Conservation (phyloP, 2,329 filamentous ascomycete genomes). For the Akanthomyces dipterigenus region DNA sequence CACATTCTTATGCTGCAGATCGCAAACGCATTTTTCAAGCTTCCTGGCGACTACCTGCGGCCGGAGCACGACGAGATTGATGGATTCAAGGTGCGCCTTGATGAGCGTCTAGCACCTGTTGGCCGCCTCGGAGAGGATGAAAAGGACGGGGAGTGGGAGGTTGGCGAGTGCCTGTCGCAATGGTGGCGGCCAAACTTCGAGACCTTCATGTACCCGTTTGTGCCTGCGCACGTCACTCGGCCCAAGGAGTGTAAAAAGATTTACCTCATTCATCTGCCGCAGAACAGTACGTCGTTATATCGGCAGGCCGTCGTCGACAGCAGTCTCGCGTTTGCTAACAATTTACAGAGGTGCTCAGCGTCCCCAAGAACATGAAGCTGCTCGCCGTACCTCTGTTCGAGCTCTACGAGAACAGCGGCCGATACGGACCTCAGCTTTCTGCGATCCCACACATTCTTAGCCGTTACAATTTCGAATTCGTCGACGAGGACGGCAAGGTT, state of each 20-base stretch:
- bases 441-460: constrained; percentile 94
- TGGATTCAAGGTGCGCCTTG: constrained; percentile 89
- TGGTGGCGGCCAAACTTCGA: constrained; percentile 99
- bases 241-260: constrained; percentile 99
- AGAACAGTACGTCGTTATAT: constrained; percentile 62
- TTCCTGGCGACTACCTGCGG: constrained; percentile 90
- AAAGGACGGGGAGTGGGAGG: constrained; percentile 80
- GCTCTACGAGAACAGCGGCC: constrained; percentile 91
- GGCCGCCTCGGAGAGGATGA: constrained; percentile 79
- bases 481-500: constrained; percentile 85
- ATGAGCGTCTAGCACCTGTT: constrained; percentile 90
- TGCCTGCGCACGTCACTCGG: constrained; percentile 89
- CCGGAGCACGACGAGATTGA: constrained; percentile 85
- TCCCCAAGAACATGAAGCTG: constrained; percentile 99
- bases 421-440: constrained; percentile 92
- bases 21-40: constrained; percentile 98
- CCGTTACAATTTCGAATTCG: constrained; percentile 94
- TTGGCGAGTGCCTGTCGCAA: constrained; percentile 90
- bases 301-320: not conserved
- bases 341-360: constrained; percentile 74
- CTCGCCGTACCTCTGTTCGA: constrained; percentile 95
- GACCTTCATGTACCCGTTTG: constrained; percentile 99
- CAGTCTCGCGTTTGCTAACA: constrained; percentile 5
- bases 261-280: constrained; percentile 91
- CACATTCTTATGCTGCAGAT: constrained; percentile 99